Conservation (phyloP, 2,329 filamentous ascomycete genomes). For the Microsporum audouinii region DNA sequence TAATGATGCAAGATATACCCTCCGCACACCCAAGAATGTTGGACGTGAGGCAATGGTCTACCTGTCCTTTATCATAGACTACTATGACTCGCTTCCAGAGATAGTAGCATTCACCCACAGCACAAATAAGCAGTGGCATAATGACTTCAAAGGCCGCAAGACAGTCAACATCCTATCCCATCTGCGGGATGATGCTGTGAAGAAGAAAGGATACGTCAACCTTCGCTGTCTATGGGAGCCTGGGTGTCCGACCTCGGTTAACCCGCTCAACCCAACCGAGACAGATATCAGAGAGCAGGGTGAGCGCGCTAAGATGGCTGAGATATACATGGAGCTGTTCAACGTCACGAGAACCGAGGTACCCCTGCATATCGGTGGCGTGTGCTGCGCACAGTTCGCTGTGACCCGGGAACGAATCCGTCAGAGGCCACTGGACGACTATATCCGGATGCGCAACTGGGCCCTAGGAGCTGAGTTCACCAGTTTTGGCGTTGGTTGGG, state of each 20-base stretch:
- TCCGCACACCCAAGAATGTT: conserved; percentile 6
- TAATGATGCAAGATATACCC: conserved; percentile 6
- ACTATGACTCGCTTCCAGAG: conserved; percentile 32
- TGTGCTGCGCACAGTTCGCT: conserved; percentile 47
- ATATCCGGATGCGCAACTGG: conserved; percentile 49
- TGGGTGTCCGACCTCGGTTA: conserved; percentile 43
- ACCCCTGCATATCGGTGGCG: conserved; percentile 38
- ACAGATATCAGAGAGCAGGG: conserved; percentile 24
- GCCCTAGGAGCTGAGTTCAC: conserved; percentile 44
- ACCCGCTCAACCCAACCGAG: conserved; percentile 34
- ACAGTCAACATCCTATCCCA: conserved; percentile 39
- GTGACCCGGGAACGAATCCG: conserved; percentile 39
- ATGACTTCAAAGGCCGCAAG: conserved; percentile 43
- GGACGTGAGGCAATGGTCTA: conserved; percentile 11
- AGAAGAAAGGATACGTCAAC: conserved; percentile 43
- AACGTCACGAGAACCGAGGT: conserved; percentile 22
- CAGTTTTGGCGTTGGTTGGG: conserved; percentile 46
- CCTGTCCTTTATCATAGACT: conserved; percentile 27
- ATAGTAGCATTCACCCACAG: conserved; percentile 34
- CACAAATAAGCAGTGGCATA: conserved; percentile 36
- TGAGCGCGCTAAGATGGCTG: conserved; percentile 40
- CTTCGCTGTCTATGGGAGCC: conserved; percentile 43
- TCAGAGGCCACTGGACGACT: conserved; percentile 39
- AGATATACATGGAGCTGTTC: conserved; percentile 42
- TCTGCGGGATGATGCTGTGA: conserved; percentile 40